phyloP scores from a whole-genome alignment of 352 stramenopile genomes.

The Phytophthora cryptogea region DNA sequence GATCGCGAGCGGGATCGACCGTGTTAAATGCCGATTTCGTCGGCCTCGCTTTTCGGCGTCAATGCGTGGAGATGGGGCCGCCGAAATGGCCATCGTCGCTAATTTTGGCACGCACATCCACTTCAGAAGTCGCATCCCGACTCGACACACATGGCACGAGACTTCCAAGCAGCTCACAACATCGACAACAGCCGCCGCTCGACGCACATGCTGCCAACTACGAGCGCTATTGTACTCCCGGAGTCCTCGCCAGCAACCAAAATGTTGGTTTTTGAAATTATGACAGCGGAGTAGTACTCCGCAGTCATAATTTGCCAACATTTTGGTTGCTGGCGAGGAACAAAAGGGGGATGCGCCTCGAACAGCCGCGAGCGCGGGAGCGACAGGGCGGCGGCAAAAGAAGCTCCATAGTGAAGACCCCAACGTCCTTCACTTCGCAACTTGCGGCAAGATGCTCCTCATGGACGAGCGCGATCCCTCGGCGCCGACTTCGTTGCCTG shows the following conservation, averaged over 20 bases:
- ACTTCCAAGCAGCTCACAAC: background rate
- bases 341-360: constrained; percentile 36
- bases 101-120: constrained; percentile 23
- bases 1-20: background rate
- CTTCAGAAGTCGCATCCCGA: constrained; percentile 30
- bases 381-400: constrained; percentile 22
- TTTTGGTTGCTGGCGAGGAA: constrained; percentile 27
- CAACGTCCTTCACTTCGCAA: constrained; percentile 42
- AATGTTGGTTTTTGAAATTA: no score
- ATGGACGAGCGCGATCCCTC: constrained; percentile 25
- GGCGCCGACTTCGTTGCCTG: constrained; percentile 11
- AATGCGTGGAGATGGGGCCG: constrained; percentile 7
- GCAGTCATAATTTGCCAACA: background rate
- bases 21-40: background rate
- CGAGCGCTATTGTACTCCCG: background rate
- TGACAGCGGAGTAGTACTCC: background rate
- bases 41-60: background rate
- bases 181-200: background rate
- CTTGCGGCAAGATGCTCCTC: constrained; percentile 36
- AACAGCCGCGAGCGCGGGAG: constrained; percentile 3
- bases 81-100: constrained; percentile 2
- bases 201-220: background rate
- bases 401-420: background rate
- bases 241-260: no score
- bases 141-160: background rate